Evolutionary conservation across 2,329 filamentous ascomycete genomes (phyloP).

Genomic region (Paecilomyces sp.): DNA sequence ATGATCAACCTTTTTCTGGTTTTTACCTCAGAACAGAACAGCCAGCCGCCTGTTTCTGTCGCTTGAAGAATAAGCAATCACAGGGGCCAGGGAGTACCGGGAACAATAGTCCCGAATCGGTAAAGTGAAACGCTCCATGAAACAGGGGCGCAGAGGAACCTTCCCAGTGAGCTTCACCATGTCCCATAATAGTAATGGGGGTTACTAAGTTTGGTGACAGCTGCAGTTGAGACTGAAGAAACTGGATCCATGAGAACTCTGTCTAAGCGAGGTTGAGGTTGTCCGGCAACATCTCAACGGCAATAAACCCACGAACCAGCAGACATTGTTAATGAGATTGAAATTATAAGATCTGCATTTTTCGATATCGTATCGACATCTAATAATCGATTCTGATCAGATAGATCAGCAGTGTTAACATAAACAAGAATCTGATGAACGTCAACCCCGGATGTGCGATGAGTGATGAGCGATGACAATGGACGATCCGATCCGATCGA

Average conservation of each 20-base stretch:
- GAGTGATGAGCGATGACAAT: background rate
- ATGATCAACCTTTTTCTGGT: background rate
- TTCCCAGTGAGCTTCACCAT: background rate
- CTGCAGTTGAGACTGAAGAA: background rate
- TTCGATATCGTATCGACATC: background rate
- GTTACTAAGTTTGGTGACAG: background rate
- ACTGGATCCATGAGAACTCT: background rate
- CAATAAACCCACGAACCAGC: background rate
- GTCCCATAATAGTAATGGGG: background rate
- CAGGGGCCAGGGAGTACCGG: background rate
- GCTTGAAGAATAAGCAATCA: background rate
- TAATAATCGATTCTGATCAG: background rate
- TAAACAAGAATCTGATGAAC: background rate
- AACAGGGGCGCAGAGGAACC: background rate
- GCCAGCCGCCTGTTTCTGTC: background rate
- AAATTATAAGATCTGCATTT: background rate
- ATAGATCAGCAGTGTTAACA: background rate
- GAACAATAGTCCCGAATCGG: background rate
- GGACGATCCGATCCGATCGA: background rate
- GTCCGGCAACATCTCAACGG: background rate
- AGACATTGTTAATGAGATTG: background rate
- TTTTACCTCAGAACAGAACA: background rate
- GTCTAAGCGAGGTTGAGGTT: background rate
- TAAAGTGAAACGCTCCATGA: background rate
- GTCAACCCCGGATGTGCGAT: background rate